These are phyloP conservation scores for Lanmaoa rubissima DNA, from an alignment of 768 basidiomycete species.

Conservation along the genomic window DNA sequence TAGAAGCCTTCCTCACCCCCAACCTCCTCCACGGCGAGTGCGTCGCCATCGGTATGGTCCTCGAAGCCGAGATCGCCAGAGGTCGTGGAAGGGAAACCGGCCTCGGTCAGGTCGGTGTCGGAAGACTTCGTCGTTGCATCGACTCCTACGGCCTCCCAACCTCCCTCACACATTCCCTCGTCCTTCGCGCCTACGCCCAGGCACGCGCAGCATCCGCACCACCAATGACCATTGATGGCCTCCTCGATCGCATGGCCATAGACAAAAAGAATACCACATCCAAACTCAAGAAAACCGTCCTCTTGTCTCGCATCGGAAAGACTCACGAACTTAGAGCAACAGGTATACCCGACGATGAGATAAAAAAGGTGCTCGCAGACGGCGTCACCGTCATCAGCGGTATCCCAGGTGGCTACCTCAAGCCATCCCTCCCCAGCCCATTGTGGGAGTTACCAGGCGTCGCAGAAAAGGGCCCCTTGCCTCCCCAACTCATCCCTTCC, in stretches of 20 bases:
- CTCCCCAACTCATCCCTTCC: constrained; percentile 19
- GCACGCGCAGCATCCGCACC: constrained; percentile 21
- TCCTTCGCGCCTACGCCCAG: constrained; percentile 39
- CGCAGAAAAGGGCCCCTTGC: constrained; percentile 14
- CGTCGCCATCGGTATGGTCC: constrained; percentile 92
- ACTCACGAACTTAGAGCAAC: constrained; percentile 93
- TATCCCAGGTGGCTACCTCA: constrained; percentile 40
- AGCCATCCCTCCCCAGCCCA: constrained; percentile 48
- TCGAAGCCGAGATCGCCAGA: constrained; percentile 92
- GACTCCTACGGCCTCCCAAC: constrained; percentile 91
- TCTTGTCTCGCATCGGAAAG: constrained; percentile 86
- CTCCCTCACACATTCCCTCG: constrained; percentile 70
- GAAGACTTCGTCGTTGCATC: constrained; percentile 82
- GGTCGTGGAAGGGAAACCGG: constrained; percentile 63
- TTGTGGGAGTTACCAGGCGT: constrained; percentile 20
- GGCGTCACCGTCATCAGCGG: constrained; percentile 75
- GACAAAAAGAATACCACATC: constrained; percentile 97
- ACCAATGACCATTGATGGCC: constrained; percentile 59
- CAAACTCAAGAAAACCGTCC: constrained; percentile 85
- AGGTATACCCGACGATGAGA: constrained; percentile 75
- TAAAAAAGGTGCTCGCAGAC: constrained; percentile 77
- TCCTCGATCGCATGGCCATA: constrained; percentile 91
- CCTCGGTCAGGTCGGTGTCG: constrained; percentile 88
- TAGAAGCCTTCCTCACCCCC: constrained; percentile 94
- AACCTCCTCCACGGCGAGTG: constrained; percentile 96